Conservation (phyloP, 2,329 filamentous ascomycete species). For the Acephala macrosclerotiorum region DNA sequence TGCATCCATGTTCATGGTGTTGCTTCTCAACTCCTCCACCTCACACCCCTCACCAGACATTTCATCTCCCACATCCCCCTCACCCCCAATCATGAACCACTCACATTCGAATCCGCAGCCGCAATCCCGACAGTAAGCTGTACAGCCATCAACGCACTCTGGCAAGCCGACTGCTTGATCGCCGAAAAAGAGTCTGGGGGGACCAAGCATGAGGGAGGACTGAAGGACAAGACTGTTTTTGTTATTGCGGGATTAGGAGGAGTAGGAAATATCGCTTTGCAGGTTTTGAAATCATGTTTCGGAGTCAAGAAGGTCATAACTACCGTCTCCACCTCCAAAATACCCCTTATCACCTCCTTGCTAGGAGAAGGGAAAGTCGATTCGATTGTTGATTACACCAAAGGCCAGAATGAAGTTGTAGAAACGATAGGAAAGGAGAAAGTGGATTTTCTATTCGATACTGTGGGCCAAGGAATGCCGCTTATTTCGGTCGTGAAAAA, state of each 20-base stretch:
- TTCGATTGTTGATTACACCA: conserved; percentile 48
- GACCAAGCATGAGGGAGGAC: conserved; percentile 27
- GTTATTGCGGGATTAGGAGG: conserved; percentile 47
- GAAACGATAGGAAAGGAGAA: conserved; percentile 41
- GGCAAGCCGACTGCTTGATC: conserved; percentile 33
- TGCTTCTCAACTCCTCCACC: neutral
- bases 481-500: conserved; percentile 47
- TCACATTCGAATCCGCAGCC: conserved; percentile 49
- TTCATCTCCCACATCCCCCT: conserved; percentile 32
- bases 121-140: conserved; percentile 47
- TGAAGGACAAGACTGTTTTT: conserved; percentile 48
- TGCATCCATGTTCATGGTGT: conserved; percentile 40
- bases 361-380: conserved; percentile 49
- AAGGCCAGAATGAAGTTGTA: conserved; percentile 35
- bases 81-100: conserved; percentile 32
- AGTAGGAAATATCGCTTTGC: conserved; percentile 46
- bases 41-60: neutral
- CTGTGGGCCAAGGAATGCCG: conserved; percentile 45
- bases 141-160: conserved; percentile 46
- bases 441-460: conserved; percentile 52
- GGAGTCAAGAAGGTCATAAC: conserved; percentile 52
- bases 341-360: conserved; percentile 46
- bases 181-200: conserved; percentile 40
- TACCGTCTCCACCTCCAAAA: conserved; percentile 51
- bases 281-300: conserved; percentile 50